Base-by-base conservation (phyloP, 768 basidiomycete genomes). In the Suillus decipiens region DNA sequence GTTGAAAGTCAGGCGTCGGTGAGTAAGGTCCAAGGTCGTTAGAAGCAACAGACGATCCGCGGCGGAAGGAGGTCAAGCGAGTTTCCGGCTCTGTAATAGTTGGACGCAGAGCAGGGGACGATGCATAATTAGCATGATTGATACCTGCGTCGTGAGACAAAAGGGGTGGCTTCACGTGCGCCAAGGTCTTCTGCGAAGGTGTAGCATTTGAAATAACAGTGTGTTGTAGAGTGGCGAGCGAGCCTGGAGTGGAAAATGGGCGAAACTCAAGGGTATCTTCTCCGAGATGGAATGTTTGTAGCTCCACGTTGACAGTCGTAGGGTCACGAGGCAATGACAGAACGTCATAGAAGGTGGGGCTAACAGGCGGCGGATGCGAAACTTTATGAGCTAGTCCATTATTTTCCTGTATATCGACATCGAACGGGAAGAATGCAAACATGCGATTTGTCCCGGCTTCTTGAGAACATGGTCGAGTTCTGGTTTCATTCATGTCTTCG, bases 401-500 rank as follows among this genome's bases (percentile, higher is more conserved):
- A 2, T 19, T 28, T 41, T 28, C 39, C 10, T 11, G 24, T 19
- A 22, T 11, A 31, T 51, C 67, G 47, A 39, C 57, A n/a, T 71
- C 66, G 48, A 68, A 69, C 19, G 74, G 74, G 28, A 65, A 73
- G 54, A 75, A 76, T 3, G 75, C 72, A 48, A 75, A 77, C 24
- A 70, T 2, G 10, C 59, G 42, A 60, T 69, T 12, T 15, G n/a
- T 34, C 28, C 22, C 10, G 17, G 19, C 19, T 37, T 31, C 54
- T 59, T 57, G 55, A 57, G 31, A 53, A 12, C 33, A 53, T 33
- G 33, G 55, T 42, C 4, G 60, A 47, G 61, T 58, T 48, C 42
- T 37, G n/a, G 22, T 12, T 14, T 45, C 37, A 31, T 43, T 61
- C 42, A 48, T 24, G 36, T 67, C 61, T 28, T 47, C 22, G 59